Base-by-base conservation (phyloP, 495 filamentous ascomycete genomes). In the Schizothecium vesticola region DNA sequence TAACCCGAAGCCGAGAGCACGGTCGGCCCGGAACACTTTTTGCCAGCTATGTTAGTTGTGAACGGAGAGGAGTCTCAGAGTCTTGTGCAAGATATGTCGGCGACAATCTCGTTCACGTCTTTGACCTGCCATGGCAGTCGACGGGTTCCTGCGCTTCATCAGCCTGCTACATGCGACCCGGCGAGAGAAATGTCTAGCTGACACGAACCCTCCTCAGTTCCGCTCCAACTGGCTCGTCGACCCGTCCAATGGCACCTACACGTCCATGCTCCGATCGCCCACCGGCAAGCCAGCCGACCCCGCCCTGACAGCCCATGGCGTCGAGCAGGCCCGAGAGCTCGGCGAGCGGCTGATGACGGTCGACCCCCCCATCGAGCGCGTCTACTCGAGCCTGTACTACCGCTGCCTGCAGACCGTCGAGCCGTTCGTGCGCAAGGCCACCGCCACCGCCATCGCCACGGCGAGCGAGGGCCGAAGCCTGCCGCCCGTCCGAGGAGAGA, bases 331-430 rank as follows among this genome's bases (percentile, higher is more conserved):
- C n/a, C 81, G 88, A 59, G 88, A 97, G 77, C 86, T 98, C 28
- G 91, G 87, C 11, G 78, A 77, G 4, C 84, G 92, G 59, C 79
- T 97, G 25, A 57, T 77, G n/a, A 76, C 76, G 4, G 74, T 89
- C 5, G 76, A 88, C 24, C 90, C 92, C 12, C 85, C 89, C 36
- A 83, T 91, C 62, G 90, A 93, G 25, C 84, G 87, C 64, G 80
- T 97, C 72, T 97, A 97, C 81, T 89, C 85, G 16, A 92, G 89
- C 69, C 92, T 93, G 16, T 97, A 94, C 74, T 98, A 96, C 78
- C 87, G 95, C 64, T 99, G 95, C 76, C 80, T 98, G 22, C 92
- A 97, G 78, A 98, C 95, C 0, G 85, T 97, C 56, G 80, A 80
- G 51, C 93, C 94, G 0, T 85, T 87, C 24, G 84, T 91, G 12